Percentiles rank a stretch among this genome's conserved stretches.
These are phyloP conservation scores for Anthracocystis setariae DNA, from an alignment of 1,284 basidiomycete genomes.

Conservation along the genomic window DNA sequence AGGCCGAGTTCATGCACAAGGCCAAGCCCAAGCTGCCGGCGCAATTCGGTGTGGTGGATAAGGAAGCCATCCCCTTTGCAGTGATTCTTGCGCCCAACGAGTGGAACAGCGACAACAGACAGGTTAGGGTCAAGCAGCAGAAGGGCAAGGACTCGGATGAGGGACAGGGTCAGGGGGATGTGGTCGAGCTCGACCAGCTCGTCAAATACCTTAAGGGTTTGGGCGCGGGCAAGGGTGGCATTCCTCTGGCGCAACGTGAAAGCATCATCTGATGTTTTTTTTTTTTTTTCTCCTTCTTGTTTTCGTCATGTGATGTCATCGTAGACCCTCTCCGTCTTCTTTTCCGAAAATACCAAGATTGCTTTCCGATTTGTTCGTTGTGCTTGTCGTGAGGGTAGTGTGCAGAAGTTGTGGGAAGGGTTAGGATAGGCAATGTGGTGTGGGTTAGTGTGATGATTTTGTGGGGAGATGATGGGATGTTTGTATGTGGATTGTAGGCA, in stretches of 20 bases:
- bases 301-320: too few species aligned
- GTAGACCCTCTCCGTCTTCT: too few species aligned
- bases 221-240: constrained; percentile 25
- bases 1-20: constrained; percentile 95
- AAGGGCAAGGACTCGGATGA: constrained; percentile 74
- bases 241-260: constrained; percentile 20
- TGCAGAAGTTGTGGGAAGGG: too few species aligned
- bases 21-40: constrained; percentile 76
- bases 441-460: background rate
- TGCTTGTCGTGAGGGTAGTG: too few species aligned
- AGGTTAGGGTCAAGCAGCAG: constrained; percentile 91
- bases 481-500: background rate
- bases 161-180: constrained; percentile 76
- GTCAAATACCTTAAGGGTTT: constrained; percentile 73
- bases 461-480: background rate
- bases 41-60: constrained; percentile 92
- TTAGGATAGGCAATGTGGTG: background rate
- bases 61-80: constrained; percentile 88
- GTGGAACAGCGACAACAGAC: constrained; percentile 72
- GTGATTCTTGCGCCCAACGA: constrained; percentile 90
- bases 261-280: constrained; percentile 20
- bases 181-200: constrained; percentile 71
- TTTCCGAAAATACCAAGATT: background rate
- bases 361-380: too few species aligned
- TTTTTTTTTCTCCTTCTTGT: background rate